Percentiles rank a stretch among this genome's conserved stretches.
Evolutionary conservation across 2,329 filamentous ascomycete species (phyloP).

Genomic region (Ophiosphaerella herpotricha): DNA sequence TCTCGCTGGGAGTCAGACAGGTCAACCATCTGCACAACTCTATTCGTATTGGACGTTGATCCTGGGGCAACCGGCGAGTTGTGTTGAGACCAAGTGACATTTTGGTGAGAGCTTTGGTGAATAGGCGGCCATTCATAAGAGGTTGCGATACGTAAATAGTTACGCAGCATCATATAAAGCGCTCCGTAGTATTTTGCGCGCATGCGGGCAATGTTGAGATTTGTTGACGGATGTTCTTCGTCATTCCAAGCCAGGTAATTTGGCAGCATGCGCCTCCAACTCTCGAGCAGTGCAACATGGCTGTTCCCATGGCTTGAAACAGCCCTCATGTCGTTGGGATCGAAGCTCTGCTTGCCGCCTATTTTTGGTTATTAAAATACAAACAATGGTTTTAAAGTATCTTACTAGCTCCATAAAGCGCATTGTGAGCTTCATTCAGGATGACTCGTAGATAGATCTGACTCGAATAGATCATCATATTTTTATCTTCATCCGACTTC

Average conservation of each 20-base stretch:
- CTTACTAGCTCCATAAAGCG: slow-evolving; percentile 54
- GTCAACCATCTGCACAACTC: slow-evolving; percentile 35
- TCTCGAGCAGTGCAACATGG: slow-evolving; percentile 53
- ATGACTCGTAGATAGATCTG: slow-evolving; percentile 64
- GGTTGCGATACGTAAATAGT: slow-evolving; percentile 68
- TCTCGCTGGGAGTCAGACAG: slow-evolving; percentile 29
- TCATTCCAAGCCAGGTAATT: slow-evolving; percentile 65
- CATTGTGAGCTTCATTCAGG: slow-evolving; percentile 60
- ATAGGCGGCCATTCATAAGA: slow-evolving; percentile 45
- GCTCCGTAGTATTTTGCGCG: slow-evolving; percentile 96
- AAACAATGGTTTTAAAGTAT: slow-evolving; percentile 16
- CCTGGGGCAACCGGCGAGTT: slow-evolving; percentile 57
- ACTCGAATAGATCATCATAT: slow-evolving; percentile 64
- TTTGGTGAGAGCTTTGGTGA: slow-evolving; percentile 27
- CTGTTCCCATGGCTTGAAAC: slow-evolving; percentile 32
- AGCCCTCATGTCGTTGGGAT: slow-evolving; percentile 35
- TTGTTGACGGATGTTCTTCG: slow-evolving; percentile 68
- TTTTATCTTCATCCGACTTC: slow-evolving; percentile 40
- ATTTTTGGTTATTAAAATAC: slow-evolving; percentile 36
- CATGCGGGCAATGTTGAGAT: slow-evolving; percentile 82
- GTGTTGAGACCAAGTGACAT: slow-evolving; percentile 35
- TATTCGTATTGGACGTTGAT: slow-evolving; percentile 16
- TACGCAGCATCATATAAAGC: slow-evolving; percentile 84
- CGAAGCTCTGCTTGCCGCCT: slow-evolving; percentile 40
- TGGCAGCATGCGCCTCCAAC: slow-evolving; percentile 60